Evolutionary conservation across 176 grass and related monocot genomes (phyloP), one percentile per base, ranked within the genome.

Genomic region (Oryza brachyantha): DNA sequence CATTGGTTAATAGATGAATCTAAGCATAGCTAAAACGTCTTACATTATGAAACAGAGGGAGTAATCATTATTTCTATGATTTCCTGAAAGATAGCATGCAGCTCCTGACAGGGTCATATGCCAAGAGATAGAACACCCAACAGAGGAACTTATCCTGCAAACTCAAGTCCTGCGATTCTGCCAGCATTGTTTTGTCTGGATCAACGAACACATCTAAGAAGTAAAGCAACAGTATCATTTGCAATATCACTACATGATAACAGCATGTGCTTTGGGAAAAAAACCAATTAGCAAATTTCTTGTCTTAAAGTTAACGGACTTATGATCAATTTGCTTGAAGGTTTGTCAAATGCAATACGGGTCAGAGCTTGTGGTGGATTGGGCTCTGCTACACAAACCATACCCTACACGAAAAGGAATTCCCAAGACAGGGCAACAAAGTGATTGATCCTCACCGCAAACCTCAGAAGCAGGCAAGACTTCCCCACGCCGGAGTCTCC

Each of bases 381-480:
- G n/a, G n/a, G n/a, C n/a, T n/a, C n/a, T n/a, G n/a, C n/a, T n/a
- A n/a, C n/a, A n/a, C n/a, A n/a, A n/a, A n/a, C n/a, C 66, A 39
- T 41, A 25, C 8, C 17, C 22, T 61, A 34, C 19, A 75, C 38
- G 39, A 68, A 60, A 60, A 67, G 13, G 21, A 11, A 37, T 29
- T 21, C 21, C 38, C 77, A 73, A 67, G 13, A 6, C 10, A 43
- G 25, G 55, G 22, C 12, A 8, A 70, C 28, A 37, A 43, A 79
- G 24, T 32, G 76, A 70, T 75, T 32, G 76, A 70, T 75, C 37
- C 91, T 92, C 68, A 93, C 91, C 84, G 91, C 91, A 87, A 93
- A 93, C 71, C 91, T 93, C 38, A 93, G 78, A 41, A 93, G 74
- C 80, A 93, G 91, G 81, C 91, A 93, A 69, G 91, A 93, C 84